A percentile compares a stretch with the other conserved stretches of the same genome.
Evolutionary conservation across 768 basidiomycete species (phyloP).

Genomic region (Lyophyllum atratum): DNA sequence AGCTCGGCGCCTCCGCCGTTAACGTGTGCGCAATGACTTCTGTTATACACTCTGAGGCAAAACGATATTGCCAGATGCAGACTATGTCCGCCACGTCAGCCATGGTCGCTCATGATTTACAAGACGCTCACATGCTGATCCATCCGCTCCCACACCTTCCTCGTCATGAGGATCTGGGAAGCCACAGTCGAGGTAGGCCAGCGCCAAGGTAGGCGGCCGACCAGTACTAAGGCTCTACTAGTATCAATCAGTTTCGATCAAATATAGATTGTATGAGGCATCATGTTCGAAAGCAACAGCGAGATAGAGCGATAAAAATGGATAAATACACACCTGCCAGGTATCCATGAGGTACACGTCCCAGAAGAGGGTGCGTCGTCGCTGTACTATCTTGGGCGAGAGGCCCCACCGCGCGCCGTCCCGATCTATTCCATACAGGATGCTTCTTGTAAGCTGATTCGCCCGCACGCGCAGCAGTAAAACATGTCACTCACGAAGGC

Average conservation of each 20-base stretch:
- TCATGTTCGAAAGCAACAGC: too few relatives aligned
- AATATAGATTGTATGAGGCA: too few relatives aligned
- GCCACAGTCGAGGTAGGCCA: constrained; percentile 67
- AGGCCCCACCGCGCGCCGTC: constrained; percentile 68
- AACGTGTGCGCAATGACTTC: constrained; percentile 63
- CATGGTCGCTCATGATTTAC: background rate
- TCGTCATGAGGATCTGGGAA: constrained; percentile 45
- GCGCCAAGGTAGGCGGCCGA: constrained; percentile 67
- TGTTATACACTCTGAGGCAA: constrained; percentile 64
- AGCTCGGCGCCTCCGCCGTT: constrained; percentile 64
- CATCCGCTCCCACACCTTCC: constrained; percentile 26
- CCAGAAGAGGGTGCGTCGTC: constrained; percentile 75
- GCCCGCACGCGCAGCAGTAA: background rate
- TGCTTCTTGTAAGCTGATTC: background rate
- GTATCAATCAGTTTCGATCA: background rate
- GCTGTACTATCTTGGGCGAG: constrained; percentile 60
- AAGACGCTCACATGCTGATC: constrained; percentile 30
- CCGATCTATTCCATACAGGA: constrained; percentile 45
- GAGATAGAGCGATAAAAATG: background rate
- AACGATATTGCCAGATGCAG: constrained; percentile 61
- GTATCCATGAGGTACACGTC: constrained; percentile 72
- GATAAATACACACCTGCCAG: constrained; percentile 50
- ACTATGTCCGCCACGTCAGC: constrained; percentile 34
- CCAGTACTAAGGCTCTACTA: constrained; percentile 67
- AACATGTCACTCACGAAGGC: constrained; percentile 61